Base-by-base conservation (phyloP, 495 filamentous ascomycete species). In the Aspergillus affinis region DNA sequence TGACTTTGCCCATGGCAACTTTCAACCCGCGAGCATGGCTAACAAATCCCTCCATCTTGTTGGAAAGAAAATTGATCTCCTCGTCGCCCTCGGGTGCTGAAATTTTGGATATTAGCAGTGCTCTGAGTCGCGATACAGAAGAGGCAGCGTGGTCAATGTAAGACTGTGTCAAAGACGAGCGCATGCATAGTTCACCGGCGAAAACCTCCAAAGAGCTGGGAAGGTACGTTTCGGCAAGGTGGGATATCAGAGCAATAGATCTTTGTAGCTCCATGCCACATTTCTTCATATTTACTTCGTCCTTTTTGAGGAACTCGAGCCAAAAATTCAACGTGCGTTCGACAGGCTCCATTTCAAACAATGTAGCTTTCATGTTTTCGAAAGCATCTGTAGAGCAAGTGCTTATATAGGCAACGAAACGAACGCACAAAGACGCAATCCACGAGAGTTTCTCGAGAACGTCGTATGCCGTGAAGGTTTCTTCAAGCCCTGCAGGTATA, bases 301-400 rank as follows among this genome's bases (percentile, higher is more conserved):
- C 92, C 53, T 86, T 86, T 61, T 90, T 86, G 51, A 96, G 67
- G 3, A 81, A 82, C 46, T 97, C 92, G 61, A 98, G 87, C 88
- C 93, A 97, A 29, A 84, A 84, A 65, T 97, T 95, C 45, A 98
- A 73, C 1, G 90, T 90, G 41, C 91, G 81, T 73, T 98, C 94
- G 15, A 98, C 92, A 3, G 93, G 93, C 69, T 96, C 92, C 61
- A 98, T 79, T 67, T 98, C 94, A 65, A 93, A 91, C 48, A 93
- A 70, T 7, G 92, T 88, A 29, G 82, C 86, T 63, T 90, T 88
- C 62, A 88, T 90, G 59, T 76, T 83, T 49, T 75, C 79, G 70
- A 98, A 98, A 60, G 89, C 81, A 58, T 92, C 89, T 2, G 89
- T 71, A 6, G 86, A 86, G 72, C 90, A 96, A 57, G 82, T 81